Conservation (phyloP, 2,329 filamentous ascomycete species). For the Grosmannia serpens region DNA sequence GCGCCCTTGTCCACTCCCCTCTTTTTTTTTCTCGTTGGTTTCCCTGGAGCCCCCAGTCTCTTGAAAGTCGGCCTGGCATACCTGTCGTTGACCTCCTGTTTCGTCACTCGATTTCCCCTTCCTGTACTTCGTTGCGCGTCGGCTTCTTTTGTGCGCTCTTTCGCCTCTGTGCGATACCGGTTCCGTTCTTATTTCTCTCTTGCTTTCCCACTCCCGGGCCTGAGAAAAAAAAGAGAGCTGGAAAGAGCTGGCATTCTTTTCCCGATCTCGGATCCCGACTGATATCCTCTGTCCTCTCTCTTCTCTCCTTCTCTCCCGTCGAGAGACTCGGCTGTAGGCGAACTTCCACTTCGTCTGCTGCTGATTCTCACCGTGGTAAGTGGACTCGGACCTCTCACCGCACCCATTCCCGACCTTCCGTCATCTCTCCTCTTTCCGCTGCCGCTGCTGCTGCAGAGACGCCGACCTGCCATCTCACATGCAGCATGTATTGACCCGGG, state of each 20-base stretch:
- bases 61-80: background rate
- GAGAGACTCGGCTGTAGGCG: conserved; percentile 12
- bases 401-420: background rate
- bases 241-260: background rate
- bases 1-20: background rate
- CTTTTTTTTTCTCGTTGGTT: background rate
- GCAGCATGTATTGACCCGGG: no score
- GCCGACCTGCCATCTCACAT: no score
- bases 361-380: conserved; percentile 13
- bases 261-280: background rate
- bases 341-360: conserved; percentile 10
- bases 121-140: background rate
- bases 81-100: background rate
- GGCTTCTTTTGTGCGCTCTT: background rate
- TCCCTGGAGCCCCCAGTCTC: background rate
- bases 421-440: background rate
- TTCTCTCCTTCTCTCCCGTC: background rate
- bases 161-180: background rate
- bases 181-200: background rate
- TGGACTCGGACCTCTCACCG: background rate
- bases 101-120: background rate
- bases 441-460: no score
- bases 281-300: no score
- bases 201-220: background rate
- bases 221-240: background rate